Conservation (phyloP, 2,329 filamentous ascomycete genomes). For the Phialophora expanda region DNA sequence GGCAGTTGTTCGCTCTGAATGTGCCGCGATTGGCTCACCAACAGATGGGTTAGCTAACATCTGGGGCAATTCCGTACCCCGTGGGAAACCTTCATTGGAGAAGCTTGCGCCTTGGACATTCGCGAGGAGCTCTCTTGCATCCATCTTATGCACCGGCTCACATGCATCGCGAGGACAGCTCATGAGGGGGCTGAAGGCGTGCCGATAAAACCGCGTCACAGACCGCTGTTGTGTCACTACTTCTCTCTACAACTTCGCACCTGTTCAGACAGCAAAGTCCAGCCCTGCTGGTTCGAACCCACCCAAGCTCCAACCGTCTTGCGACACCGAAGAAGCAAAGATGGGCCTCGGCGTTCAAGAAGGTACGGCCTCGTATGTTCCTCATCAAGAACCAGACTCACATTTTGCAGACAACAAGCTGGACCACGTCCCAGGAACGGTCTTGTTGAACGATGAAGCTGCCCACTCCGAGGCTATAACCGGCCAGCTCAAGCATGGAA, state of each 20-base stretch:
- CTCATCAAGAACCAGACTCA: background rate
- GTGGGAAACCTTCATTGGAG: slow-evolving; percentile 22
- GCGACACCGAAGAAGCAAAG: slow-evolving; percentile 7
- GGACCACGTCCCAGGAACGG: slow-evolving; percentile 35
- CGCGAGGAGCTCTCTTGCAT: slow-evolving; percentile 7
- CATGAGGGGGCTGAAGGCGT: background rate
- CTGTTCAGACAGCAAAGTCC: background rate
- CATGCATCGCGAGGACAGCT: slow-evolving; percentile 3
- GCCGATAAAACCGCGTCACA: slow-evolving; percentile 8
- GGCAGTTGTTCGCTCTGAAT: slow-evolving; percentile 12
- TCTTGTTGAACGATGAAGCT: slow-evolving; percentile 35
- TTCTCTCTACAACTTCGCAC: background rate
- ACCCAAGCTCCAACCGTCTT: background rate
- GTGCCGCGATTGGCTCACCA: slow-evolving; percentile 10
- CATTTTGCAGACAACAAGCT: slow-evolving; percentile 29
- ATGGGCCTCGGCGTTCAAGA: slow-evolving; percentile 34
- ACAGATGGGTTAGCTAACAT: slow-evolving; percentile 7
- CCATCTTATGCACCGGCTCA: slow-evolving; percentile 11
- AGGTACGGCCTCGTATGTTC: slow-evolving; percentile 11
- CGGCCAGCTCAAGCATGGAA: slow-evolving; percentile 35
- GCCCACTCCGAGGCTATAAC: slow-evolving; percentile 31
- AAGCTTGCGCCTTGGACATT: slow-evolving; percentile 10
- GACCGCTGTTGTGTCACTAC: slow-evolving; percentile 4
- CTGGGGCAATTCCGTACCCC: slow-evolving; percentile 23
- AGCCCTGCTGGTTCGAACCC: slow-evolving; percentile 5